Evolutionary conservation across 495 filamentous ascomycete genomes (phyloP).

Genomic region (Opeltia flavorubescens): DNA sequence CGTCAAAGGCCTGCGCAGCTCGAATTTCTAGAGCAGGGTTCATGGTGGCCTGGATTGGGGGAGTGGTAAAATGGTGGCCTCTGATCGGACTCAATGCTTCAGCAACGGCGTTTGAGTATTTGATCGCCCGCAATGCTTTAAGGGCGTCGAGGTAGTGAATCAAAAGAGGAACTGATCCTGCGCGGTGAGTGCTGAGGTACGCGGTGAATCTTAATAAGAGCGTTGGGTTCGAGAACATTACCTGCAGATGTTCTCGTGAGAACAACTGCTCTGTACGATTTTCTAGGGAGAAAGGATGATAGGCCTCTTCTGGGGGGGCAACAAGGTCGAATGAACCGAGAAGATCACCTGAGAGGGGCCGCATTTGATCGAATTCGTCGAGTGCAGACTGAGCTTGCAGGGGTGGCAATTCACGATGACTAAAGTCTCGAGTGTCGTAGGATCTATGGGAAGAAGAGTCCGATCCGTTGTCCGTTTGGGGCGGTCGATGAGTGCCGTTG

Average conservation of each 20-base stretch:
- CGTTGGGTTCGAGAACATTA: constrained; percentile 46
- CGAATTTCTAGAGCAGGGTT: constrained; percentile 45
- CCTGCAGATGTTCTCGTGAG: constrained; percentile 45
- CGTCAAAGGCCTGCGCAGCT: constrained; percentile 41
- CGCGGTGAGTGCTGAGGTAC: constrained; percentile 58
- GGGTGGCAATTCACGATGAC: constrained; percentile 11
- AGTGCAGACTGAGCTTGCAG: constrained; percentile 14
- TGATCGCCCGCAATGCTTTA: constrained; percentile 56
- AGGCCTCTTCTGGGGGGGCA: constrained; percentile 9
- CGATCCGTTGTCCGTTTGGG: not conserved
- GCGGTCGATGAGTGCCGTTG: not conserved
- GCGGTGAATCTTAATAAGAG: constrained; percentile 51
- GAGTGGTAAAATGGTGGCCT: constrained; percentile 29
- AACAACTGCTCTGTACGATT: constrained; percentile 49
- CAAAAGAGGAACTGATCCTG: constrained; percentile 55
- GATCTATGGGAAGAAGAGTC: constrained; percentile 11
- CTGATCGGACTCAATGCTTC: constrained; percentile 37
- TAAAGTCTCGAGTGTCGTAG: constrained; percentile 13
- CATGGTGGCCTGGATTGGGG: constrained; percentile 27
- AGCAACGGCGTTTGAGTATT: constrained; percentile 52
- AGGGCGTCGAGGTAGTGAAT: constrained; percentile 53
- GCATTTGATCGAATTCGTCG: constrained; percentile 13
- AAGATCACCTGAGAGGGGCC: constrained; percentile 12
- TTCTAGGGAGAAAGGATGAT: constrained; percentile 34
- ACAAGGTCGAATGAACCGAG: constrained; percentile 17